Conservation (phyloP, 129 eudicot genomes). For the Deinandra increscens region DNA sequence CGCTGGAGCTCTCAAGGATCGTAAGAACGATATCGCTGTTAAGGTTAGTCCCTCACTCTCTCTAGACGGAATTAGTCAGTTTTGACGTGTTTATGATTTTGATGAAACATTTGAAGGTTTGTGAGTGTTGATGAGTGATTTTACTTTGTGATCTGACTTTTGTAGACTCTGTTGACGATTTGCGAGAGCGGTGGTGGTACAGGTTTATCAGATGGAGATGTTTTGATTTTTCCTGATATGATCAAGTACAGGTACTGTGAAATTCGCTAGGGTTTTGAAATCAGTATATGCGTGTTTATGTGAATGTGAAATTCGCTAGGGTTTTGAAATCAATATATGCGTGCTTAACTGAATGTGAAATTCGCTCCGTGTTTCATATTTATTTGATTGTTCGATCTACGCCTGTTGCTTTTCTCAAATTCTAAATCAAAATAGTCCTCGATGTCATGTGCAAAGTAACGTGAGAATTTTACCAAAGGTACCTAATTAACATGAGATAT, state of each 20-base stretch:
- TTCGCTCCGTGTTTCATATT: constrained; percentile 10
- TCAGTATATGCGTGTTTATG: not conserved
- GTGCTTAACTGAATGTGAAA: not conserved
- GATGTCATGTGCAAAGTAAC: constrained; percentile 14
- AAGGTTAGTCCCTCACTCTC: constrained; percentile 70
- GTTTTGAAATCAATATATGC: not conserved
- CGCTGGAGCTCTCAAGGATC: constrained; percentile 58
- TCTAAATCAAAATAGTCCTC: constrained; percentile 10
- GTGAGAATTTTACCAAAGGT: not conserved
- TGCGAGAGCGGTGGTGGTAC: constrained; percentile 55
- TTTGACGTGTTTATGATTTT: not conserved
- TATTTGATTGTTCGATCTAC: not conserved
- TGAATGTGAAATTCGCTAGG: not conserved
- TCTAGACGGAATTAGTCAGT: not conserved
- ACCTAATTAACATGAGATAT: not conserved
- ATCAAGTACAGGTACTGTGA: constrained; percentile 58
- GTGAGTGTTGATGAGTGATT: constrained; percentile 4
- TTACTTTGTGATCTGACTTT: constrained; percentile 19
- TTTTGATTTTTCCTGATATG: constrained; percentile 85
- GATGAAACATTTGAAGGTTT: not conserved
- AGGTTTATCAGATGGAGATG: constrained; percentile 73
- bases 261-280: constrained; percentile 13
- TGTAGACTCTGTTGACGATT: constrained; percentile 75
- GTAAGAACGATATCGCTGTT: constrained; percentile 53
- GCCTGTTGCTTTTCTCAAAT: constrained; percentile 11